Evolutionary conservation across 1,284 basidiomycete genomes (phyloP).

Genomic region (Ceratobasidium sp.): DNA sequence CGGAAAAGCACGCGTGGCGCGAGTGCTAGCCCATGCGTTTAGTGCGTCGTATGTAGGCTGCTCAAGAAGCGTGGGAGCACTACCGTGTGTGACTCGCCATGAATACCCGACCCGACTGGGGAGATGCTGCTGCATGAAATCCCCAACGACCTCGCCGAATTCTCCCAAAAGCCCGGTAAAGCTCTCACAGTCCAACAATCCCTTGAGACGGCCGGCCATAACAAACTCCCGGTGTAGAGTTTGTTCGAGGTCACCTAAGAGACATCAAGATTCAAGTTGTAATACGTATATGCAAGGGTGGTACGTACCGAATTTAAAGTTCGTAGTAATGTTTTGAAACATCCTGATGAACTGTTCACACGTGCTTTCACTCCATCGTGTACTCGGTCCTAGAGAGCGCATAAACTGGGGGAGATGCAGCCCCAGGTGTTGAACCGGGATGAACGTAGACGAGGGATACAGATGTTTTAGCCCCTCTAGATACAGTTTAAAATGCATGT

Average conservation of each 20-base stretch:
- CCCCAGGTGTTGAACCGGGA: constrained; percentile 22
- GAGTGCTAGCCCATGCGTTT: background rate
- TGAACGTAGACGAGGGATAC: constrained; percentile 5
- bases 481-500: background rate
- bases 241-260: constrained; percentile 10
- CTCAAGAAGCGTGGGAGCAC: background rate
- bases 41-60: background rate
- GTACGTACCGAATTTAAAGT: constrained; percentile 31
- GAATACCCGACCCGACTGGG: background rate
- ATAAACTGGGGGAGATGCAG: constrained; percentile 33
- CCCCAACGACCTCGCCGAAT: background rate
- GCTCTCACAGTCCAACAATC: background rate
- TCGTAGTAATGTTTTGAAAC: constrained; percentile 23
- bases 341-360: constrained; percentile 36
- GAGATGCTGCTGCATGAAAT: background rate
- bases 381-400: constrained; percentile 33
- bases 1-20: background rate
- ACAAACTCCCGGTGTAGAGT: constrained; percentile 24
- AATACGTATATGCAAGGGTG: too few species aligned
- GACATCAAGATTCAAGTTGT: too few species aligned
- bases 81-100: background rate
- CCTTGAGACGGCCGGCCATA: background rate
- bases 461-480: constrained; percentile 5
- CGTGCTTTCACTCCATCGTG: constrained; percentile 10
- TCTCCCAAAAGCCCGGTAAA: background rate